Percentiles rank a stretch among this genome's conserved stretches.
These are phyloP conservation scores for Pascua sp. DNA, from an alignment of 1,284 basidiomycete species.

Conservation along the genomic window DNA sequence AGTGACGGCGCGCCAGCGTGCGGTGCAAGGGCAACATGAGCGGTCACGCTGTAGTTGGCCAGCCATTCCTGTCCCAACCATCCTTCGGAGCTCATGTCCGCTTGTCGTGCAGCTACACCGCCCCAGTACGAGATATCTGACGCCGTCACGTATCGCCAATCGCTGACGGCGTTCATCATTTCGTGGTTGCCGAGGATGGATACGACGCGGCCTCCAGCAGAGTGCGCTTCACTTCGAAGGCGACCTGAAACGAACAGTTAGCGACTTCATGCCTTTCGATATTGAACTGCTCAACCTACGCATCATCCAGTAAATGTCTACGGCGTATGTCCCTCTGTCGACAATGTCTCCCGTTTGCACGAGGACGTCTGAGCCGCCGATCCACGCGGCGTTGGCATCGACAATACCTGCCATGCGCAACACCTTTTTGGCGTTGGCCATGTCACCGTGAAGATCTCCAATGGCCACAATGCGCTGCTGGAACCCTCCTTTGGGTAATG, in stretches of 20 bases:
- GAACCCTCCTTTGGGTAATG: slow-evolving; percentile 9
- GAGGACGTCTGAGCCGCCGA: slow-evolving; percentile 70
- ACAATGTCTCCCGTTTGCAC: slow-evolving; percentile 94
- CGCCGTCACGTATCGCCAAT: slow-evolving; percentile 84
- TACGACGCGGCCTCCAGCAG: slow-evolving; percentile 67
- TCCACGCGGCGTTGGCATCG: slow-evolving; percentile 67
- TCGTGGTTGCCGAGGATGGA: slow-evolving; percentile 69
- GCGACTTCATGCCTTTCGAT: too few species aligned
- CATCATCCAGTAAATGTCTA: slow-evolving; percentile 75
- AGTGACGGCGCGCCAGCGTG: slow-evolving; percentile 65
- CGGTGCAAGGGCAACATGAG: slow-evolving; percentile 70
- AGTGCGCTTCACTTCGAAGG: slow-evolving; percentile 68
- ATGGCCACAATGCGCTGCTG: slow-evolving; percentile 59
- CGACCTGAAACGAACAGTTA: slow-evolving; percentile 41
- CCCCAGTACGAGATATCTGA: slow-evolving; percentile 77
- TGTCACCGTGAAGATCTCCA: slow-evolving; percentile 73
- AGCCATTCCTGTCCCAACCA: slow-evolving; percentile 80
- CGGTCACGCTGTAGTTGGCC: slow-evolving; percentile 76
- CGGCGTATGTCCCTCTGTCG: slow-evolving; percentile 83
- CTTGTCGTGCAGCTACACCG: slow-evolving; percentile 62
- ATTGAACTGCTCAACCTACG: slow-evolving; percentile 29
- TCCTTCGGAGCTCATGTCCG: slow-evolving; percentile 66
- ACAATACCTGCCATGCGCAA: slow-evolving; percentile 72
- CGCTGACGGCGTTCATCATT: slow-evolving; percentile 78
- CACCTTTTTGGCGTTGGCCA: slow-evolving; percentile 66